A percentile compares a stretch with the other conserved stretches of the same genome.
These are phyloP conservation scores for Russula sp. DNA, from an alignment of 768 basidiomycete species.

Conservation along the genomic window DNA sequence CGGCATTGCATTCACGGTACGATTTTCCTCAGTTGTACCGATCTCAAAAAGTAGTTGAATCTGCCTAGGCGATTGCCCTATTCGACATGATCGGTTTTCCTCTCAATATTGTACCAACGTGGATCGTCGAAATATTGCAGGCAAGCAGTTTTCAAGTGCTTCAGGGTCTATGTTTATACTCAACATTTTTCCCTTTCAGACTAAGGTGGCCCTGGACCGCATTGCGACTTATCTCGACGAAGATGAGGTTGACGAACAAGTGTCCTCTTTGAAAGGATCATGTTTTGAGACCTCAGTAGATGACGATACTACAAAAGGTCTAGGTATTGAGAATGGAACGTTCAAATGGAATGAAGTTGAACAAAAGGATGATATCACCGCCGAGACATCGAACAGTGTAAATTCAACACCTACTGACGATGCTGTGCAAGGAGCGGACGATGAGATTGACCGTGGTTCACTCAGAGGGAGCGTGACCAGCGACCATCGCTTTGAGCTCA, in stretches of 20 bases:
- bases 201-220: constrained; percentile 56
- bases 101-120: constrained; percentile 75
- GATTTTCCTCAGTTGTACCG: constrained; percentile 31
- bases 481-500: constrained; percentile 62
- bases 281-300: constrained; percentile 31
- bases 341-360: constrained; percentile 59
- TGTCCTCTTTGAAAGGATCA: constrained; percentile 52
- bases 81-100: constrained; percentile 83
- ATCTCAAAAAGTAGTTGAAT: constrained; percentile 1
- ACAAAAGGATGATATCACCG: constrained; percentile 34
- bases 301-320: constrained; percentile 36
- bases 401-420: constrained; percentile 5
- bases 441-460: constrained; percentile 31
- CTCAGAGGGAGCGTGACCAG: constrained; percentile 24
- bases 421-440: constrained; percentile 29
- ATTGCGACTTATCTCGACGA: constrained; percentile 60
- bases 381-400: constrained; percentile 25
- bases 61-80: constrained; percentile 62
- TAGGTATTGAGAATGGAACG: constrained; percentile 50
- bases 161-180: neutral
- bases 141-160: constrained; percentile 26
- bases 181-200: constrained; percentile 34
- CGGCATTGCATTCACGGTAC: constrained; percentile 77
- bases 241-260: constrained; percentile 59
- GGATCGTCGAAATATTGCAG: constrained; percentile 75